These are phyloP conservation scores for Ascosphaera pollenicola DNA, from an alignment of 2,329 filamentous ascomycete genomes.

Conservation along the genomic window DNA sequence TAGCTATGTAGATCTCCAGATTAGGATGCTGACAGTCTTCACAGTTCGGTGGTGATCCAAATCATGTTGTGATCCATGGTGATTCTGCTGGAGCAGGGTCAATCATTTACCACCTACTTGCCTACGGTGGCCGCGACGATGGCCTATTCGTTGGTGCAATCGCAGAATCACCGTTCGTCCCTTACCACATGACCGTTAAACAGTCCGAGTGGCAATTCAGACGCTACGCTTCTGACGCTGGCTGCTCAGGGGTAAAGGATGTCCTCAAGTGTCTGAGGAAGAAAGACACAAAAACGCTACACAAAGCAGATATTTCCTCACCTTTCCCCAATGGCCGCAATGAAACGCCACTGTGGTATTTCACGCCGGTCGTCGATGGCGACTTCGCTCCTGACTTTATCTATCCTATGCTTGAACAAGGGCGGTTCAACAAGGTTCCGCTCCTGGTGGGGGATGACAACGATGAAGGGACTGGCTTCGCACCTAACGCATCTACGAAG, in stretches of 20 bases:
- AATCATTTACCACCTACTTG: constrained; percentile 44
- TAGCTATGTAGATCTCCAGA: no score
- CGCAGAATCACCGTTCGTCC: constrained; percentile 21
- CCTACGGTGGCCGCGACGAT: constrained; percentile 22
- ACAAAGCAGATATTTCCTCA: constrained; percentile 47
- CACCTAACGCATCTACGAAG: no score
- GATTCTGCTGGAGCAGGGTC: constrained; percentile 24
- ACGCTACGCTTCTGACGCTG: constrained; percentile 23
- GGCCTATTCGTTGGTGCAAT: constrained; percentile 11
- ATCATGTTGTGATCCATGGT: constrained; percentile 21
- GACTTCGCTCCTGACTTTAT: constrained; percentile 38
- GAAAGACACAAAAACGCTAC: constrained; percentile 23
- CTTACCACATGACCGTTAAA: constrained; percentile 42
- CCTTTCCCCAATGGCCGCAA: constrained; percentile 44
- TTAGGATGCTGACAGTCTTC: constrained; percentile 61
- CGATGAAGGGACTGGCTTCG: constrained; percentile 60
- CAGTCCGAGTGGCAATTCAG: constrained; percentile 38
- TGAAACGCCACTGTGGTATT: constrained; percentile 48
- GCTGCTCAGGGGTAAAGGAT: constrained; percentile 20
- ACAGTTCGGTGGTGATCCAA: constrained; percentile 22
- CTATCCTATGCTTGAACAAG: constrained; percentile 30
- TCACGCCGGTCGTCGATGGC: constrained; percentile 47
- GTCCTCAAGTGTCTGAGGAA: constrained; percentile 27
- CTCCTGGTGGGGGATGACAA: constrained; percentile 54
- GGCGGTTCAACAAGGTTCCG: constrained; percentile 36